Percentiles rank a stretch among this genome's conserved stretches.
These are phyloP conservation scores for Sugiyamaella paludigena DNA, from an alignment of 1,139 yeast genomes.

Conservation along the genomic window DNA sequence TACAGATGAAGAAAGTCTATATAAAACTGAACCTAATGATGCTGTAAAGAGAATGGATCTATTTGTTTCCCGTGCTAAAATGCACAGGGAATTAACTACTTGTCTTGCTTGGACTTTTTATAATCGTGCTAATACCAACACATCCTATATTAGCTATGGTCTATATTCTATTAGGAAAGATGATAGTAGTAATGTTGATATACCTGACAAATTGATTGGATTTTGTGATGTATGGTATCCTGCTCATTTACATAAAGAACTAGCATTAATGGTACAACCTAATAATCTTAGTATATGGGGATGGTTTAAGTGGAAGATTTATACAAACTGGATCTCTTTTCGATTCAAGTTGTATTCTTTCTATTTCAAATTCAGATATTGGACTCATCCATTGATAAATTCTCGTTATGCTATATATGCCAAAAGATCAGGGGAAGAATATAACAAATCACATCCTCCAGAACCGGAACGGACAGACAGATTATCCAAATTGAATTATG, in stretches of 20 bases:
- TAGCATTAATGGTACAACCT: constrained; percentile 2
- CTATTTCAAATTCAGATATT: constrained; percentile 1
- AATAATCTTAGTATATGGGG: constrained; percentile 1
- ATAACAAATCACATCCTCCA: neutral
- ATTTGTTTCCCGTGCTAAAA: too few relatives aligned
- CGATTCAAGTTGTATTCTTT: neutral
- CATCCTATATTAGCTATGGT: constrained; percentile 6
- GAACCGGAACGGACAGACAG: constrained; percentile 4
- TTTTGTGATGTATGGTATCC: constrained; percentile 8
- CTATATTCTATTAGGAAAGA: constrained; percentile 5
- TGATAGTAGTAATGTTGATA: neutral
- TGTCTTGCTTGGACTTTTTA: too few relatives aligned
- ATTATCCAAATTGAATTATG: neutral
- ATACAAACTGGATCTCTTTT: neutral
- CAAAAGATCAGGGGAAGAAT: neutral
- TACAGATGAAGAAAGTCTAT: neutral
- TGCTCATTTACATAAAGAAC: neutral
- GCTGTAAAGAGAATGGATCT: constrained; percentile 3
- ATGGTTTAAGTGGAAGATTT: constrained; percentile 8
- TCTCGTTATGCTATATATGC: neutral
- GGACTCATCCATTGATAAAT: constrained; percentile 6
- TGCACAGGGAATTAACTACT: too few relatives aligned
- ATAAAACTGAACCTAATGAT: constrained; percentile 1
- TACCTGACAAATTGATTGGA: constrained; percentile 9
- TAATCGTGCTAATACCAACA: too few relatives aligned